Conservation (phyloP, 257 asterid genomes). For the Parsonsia alboflavescens region DNA sequence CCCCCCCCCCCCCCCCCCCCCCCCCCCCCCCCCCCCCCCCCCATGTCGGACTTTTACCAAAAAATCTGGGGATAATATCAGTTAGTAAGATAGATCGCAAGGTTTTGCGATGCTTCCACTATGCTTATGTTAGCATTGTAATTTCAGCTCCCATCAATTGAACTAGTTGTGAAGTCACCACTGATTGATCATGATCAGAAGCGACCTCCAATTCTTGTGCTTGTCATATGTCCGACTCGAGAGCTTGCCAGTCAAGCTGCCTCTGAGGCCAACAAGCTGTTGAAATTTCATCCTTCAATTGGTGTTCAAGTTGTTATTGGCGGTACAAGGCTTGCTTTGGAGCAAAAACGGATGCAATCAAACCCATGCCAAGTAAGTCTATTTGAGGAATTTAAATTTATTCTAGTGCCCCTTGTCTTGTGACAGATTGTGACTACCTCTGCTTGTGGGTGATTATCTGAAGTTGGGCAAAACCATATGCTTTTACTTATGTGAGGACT, state of each 20-base stretch:
- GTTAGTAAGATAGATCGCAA: not conserved
- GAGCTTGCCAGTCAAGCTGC: slow-evolving; percentile 98
- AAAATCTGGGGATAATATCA: not conserved
- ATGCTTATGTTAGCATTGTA: not conserved
- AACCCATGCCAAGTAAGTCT: slow-evolving; percentile 81
- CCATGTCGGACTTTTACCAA: not conserved
- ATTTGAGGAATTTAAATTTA: not conserved
- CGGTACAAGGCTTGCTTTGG: slow-evolving; percentile 79
- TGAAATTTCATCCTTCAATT: slow-evolving; percentile 86
- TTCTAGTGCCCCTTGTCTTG: not conserved
- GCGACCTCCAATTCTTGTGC: slow-evolving; percentile 73
- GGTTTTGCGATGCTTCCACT: not conserved
- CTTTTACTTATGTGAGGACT: not conserved
- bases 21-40: too few species aligned
- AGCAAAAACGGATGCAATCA: slow-evolving; percentile 91
- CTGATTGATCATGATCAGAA: slow-evolving; percentile 49
- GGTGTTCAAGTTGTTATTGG: slow-evolving; percentile 99
- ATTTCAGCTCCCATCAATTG: slow-evolving; percentile 92
- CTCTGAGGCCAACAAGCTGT: slow-evolving; percentile 73
- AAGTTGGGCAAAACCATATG: not conserved
- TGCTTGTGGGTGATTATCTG: not conserved
- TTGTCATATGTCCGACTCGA: slow-evolving; percentile 87
- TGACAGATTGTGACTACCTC: not conserved
- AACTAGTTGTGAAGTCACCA: slow-evolving; percentile 60
- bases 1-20: too few species aligned